A percentile compares a stretch with the other conserved stretches of the same genome.
Evolutionary conservation across 306 rosid genomes (phyloP).

Genomic region (Argentina anserina): DNA sequence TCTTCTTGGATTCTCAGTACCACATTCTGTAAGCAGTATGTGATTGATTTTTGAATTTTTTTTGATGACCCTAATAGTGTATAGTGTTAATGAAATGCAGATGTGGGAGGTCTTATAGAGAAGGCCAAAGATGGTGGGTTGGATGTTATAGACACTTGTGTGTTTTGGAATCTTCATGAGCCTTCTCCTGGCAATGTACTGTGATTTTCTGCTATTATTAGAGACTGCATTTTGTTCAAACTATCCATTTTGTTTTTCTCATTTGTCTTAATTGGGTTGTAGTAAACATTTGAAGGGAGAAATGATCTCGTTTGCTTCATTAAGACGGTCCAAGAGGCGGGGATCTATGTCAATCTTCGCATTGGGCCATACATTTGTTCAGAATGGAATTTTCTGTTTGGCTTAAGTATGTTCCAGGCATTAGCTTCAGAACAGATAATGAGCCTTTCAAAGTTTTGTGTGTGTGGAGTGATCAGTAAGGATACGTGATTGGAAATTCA

Average conservation of each 20-base stretch:
- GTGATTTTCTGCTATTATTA: not conserved
- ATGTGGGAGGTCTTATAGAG: constrained; percentile 39
- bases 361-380: constrained; percentile 83
- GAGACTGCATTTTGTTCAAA: not conserved
- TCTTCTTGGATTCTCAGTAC: not conserved
- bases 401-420: constrained; percentile 65
- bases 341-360: constrained; percentile 71
- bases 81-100: constrained; percentile 25
- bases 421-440: constrained; percentile 70
- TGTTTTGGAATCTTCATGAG: constrained; percentile 48
- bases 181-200: constrained; percentile 45
- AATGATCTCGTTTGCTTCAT: constrained; percentile 65
- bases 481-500: not conserved
- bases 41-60: not conserved
- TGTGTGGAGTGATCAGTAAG: not conserved
- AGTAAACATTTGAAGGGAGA: constrained; percentile 75
- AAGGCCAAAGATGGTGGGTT: constrained; percentile 40
- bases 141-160: constrained; percentile 44
- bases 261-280: not conserved
- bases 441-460: constrained; percentile 55
- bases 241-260: not conserved
- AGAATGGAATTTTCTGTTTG: constrained; percentile 85
- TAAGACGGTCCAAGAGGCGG: constrained; percentile 57
- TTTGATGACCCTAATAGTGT: not conserved
- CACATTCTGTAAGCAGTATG: not conserved